A percentile compares a stretch with the other conserved stretches of the same genome.
Evolutionary conservation across 2,329 filamentous ascomycete species (phyloP).

Genomic region (Blastomyces silverae): DNA sequence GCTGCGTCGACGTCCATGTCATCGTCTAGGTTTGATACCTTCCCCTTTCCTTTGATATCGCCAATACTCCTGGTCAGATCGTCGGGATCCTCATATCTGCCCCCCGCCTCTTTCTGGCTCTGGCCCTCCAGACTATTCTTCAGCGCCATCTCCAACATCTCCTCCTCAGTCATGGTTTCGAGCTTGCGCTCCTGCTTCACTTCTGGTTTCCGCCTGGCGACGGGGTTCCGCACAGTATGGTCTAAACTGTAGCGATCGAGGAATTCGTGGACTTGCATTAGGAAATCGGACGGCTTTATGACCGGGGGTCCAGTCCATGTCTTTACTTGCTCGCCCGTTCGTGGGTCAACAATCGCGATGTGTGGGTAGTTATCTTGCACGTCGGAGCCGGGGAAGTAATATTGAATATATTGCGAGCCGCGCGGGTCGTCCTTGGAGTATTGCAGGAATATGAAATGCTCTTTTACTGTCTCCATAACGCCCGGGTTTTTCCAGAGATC

Average conservation of each 20-base stretch:
- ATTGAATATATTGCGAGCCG: constrained; percentile 74
- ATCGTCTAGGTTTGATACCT: constrained; percentile 29
- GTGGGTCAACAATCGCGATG: constrained; percentile 88
- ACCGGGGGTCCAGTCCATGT: constrained; percentile 84
- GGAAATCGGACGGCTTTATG: constrained; percentile 68
- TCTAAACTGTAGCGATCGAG: constrained; percentile 93
- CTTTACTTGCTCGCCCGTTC: constrained; percentile 96
- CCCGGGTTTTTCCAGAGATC: constrained; percentile 90
- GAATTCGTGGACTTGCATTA: constrained; percentile 89
- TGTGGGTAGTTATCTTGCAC: constrained; percentile 89
- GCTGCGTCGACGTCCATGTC: constrained; percentile 34
- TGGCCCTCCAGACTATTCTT: constrained; percentile 71
- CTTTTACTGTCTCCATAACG: constrained; percentile 71
- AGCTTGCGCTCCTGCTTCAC: constrained; percentile 64
- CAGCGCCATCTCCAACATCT: constrained; percentile 92
- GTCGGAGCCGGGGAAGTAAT: constrained; percentile 78
- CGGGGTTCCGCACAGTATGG: constrained; percentile 83
- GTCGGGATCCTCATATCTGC: constrained; percentile 71
- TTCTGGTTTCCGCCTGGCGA: constrained; percentile 69
- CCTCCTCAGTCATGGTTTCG: constrained; percentile 87
- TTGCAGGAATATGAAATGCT: constrained; percentile 94
- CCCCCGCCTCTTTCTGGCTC: constrained; percentile 20
- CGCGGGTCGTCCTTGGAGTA: constrained; percentile 79
- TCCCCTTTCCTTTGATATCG: constrained; percentile 51
- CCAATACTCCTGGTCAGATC: constrained; percentile 65